Evolutionary conservation across 441 rosid genomes (phyloP), one percentile per base, ranked within the genome.

Genomic region (Bruguiera hainesii): DNA sequence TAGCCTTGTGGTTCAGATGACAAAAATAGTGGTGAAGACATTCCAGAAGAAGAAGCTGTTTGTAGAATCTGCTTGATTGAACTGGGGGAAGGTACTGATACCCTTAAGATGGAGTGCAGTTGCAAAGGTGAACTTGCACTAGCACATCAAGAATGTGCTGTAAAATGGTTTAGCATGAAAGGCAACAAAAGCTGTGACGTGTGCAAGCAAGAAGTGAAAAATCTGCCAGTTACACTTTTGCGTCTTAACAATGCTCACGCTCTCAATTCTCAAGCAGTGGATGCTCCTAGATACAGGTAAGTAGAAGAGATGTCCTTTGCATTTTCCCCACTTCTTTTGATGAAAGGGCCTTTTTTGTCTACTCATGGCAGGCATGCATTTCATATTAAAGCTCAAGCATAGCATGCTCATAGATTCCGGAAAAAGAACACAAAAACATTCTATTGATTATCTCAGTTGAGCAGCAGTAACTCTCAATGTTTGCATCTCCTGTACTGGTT

Each of bases 111-210:
- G 93, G 96, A 85, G 76, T 87, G 96, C 75, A 83, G 93, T 80
- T 89, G 93, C 83, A 89, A 84, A 78, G 96, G 96, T 26, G 93
- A 82, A 70, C 87, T 89, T 60, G 88, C 87, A 21, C 80, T 89
- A 26, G 93, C 89, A 48, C 96, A 89, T 74, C 81, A 82, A 79
- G 88, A 84, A 61, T 89, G 93, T 75, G 93, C 89, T 31, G 64
- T 89, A 56, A 87, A 89, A 78, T 89, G 96, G 96, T 89, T 89
- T 75, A 86, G 87, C 81, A 84, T 87, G 49, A 87, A 89, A 81
- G 96, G 96, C 65, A 89, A 89, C 81, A 89, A 82, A 76, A 86
- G 76, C 52, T 89, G 96, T 55, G 96, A 89, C 53, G 91, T 89
- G 55, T 89, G 96, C 83, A 86, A 84, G 73, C 79, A 85, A 79